Conservation (phyloP, 441 rosid genomes). For the Sinapis alba region DNA sequence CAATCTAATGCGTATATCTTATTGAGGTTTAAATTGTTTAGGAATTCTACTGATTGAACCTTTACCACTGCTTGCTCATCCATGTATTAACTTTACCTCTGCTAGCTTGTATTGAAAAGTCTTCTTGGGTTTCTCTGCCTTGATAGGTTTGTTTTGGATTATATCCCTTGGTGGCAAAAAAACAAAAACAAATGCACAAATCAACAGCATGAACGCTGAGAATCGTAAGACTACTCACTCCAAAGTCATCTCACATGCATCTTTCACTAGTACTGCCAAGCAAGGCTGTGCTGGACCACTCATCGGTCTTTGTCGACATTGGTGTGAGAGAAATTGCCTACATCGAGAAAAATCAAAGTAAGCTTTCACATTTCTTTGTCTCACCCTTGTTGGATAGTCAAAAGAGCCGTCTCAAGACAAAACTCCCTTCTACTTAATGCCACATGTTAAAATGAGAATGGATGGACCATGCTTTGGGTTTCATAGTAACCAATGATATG, state of each 20-base stretch:
- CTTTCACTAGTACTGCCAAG: conserved; percentile 57
- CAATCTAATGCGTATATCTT: not conserved
- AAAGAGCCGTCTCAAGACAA: not conserved
- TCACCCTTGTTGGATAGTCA: not conserved
- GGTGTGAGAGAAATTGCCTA: conserved; percentile 66
- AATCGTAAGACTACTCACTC: conserved; percentile 35
- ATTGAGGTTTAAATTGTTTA: conserved; percentile 8
- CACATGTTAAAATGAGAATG: not conserved
- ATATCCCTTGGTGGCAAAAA: not conserved
- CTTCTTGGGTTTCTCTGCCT: not conserved
- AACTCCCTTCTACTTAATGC: not conserved
- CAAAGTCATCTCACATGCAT: conserved; percentile 48
- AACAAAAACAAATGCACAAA: not conserved
- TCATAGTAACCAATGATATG: not conserved
- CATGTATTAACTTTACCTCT: not conserved
- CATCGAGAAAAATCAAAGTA: conserved; percentile 61
- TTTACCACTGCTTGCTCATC: not conserved
- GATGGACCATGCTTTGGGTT: conserved; percentile 12
- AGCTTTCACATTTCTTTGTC: conserved; percentile 3
- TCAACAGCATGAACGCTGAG: conserved; percentile 32
- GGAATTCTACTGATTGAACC: not conserved
- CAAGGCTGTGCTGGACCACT: conserved; percentile 53
- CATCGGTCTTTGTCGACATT: conserved; percentile 58
- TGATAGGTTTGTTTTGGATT: not conserved
- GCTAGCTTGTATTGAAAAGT: not conserved